phyloP scores from a whole-genome alignment of 305 asterid species.

The Fraxinus baroniana region DNA sequence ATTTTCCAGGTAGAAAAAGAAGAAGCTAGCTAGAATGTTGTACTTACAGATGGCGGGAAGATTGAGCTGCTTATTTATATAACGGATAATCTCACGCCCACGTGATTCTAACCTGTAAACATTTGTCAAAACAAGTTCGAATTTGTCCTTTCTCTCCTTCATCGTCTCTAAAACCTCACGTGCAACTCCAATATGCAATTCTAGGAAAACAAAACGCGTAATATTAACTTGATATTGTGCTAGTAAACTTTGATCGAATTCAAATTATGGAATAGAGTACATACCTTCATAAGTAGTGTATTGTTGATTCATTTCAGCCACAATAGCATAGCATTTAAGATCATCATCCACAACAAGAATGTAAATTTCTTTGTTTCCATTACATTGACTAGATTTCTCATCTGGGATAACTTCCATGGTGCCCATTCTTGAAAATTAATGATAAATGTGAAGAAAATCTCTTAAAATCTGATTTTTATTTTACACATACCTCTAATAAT shows the following conservation, averaged over 20 bases:
- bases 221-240: neutral
- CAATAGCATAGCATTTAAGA: slow-evolving; percentile 37
- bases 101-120: slow-evolving; percentile 37
- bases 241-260: neutral
- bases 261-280: neutral
- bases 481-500: neutral
- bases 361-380: slow-evolving; percentile 42
- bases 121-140: slow-evolving; percentile 56
- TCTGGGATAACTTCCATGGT: slow-evolving; percentile 24
- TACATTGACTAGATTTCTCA: slow-evolving; percentile 24
- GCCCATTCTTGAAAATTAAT: slow-evolving; percentile 26
- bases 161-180: slow-evolving; percentile 42
- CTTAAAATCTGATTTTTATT: neutral
- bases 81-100: slow-evolving; percentile 32
- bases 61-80: slow-evolving; percentile 34
- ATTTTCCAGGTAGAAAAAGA: neutral
- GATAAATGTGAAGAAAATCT: slow-evolving; percentile 4
- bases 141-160: slow-evolving; percentile 36
- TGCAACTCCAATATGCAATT: slow-evolving; percentile 45
- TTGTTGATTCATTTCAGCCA: slow-evolving; percentile 42
- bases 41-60: slow-evolving; percentile 47
- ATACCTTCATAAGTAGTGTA: slow-evolving; percentile 55
- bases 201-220: slow-evolving; percentile 29
- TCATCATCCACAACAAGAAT: slow-evolving; percentile 47
- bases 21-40: neutral